Evolutionary conservation across 169 alveolate species (phyloP).

Genomic region (Plasmodium berghei): DNA sequence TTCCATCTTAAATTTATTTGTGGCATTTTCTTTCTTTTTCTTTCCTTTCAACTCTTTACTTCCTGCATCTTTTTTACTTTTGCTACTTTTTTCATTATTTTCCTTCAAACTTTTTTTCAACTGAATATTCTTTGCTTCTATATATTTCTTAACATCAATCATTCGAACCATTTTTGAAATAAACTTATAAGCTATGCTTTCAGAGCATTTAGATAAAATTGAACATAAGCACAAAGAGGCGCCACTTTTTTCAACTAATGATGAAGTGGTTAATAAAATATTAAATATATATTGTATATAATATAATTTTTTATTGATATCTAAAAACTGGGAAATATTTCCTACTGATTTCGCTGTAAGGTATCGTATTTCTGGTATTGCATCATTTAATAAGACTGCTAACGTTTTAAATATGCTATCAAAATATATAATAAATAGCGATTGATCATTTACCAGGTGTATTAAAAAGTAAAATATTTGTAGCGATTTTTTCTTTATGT

Average conservation of each 20-base stretch:
- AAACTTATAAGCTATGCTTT: conserved; percentile 40
- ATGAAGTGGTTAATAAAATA: conserved; percentile 28
- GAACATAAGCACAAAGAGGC: conserved; percentile 52
- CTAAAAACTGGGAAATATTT: conserved; percentile 47
- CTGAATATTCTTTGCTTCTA: conserved; percentile 7
- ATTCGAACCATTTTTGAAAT: conserved; percentile 43
- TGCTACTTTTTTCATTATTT: neutral
- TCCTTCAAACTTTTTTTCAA: conserved; percentile 7
- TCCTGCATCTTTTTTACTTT: neutral
- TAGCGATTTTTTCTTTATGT: conserved; percentile 55
- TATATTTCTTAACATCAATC: conserved; percentile 70
- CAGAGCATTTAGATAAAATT: conserved; percentile 63
- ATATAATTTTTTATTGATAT: conserved; percentile 43
- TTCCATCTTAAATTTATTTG: neutral
- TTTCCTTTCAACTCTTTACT: neutral
- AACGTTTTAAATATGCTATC: conserved; percentile 41
- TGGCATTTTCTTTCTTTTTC: conserved; percentile 3
- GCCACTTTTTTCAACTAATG: conserved; percentile 73
- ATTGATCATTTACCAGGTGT: conserved; percentile 29
- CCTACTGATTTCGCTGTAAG: conserved; percentile 66
- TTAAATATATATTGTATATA: conserved; percentile 65
- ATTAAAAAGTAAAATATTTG: conserved; percentile 74
- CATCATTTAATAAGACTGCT: conserved; percentile 41
- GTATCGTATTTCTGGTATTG: conserved; percentile 68
- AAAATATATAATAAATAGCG: conserved; percentile 50